Evolutionary conservation across 495 filamentous ascomycete species (phyloP).

Genomic region (Hyphodiscus hymeniophilus): DNA sequence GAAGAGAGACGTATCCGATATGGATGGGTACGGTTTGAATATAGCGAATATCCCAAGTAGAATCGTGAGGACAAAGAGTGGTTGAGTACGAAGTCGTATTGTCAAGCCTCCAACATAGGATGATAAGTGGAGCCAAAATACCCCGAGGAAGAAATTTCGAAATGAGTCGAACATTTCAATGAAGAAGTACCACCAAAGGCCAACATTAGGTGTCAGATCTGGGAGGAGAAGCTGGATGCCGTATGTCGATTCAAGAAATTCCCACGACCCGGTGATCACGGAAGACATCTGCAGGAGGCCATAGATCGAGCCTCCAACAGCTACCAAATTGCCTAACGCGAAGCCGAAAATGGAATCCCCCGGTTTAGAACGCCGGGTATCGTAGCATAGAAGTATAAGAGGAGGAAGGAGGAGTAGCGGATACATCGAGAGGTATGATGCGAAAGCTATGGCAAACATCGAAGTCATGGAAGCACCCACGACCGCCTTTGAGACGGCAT

Average conservation of each 20-base stretch:
- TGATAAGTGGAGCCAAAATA: conserved; percentile 93
- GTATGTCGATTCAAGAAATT: conserved; percentile 83
- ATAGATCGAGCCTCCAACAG: conserved; percentile 39
- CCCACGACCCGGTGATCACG: conserved; percentile 65
- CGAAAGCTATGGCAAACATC: conserved; percentile 80
- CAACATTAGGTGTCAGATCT: conserved; percentile 90
- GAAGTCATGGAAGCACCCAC: conserved; percentile 61
- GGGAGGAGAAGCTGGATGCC: conserved; percentile 85
- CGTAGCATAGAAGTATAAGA: conserved; percentile 73
- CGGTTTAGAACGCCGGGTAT: conserved; percentile 39
- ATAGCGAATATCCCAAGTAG: conserved; percentile 82
- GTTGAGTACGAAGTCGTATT: conserved; percentile 71
- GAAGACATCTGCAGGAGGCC: conserved; percentile 62
- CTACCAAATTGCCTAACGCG: conserved; percentile 37
- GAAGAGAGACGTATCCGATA: conserved; percentile 78
- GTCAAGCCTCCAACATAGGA: conserved; percentile 81
- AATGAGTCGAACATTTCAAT: conserved; percentile 99
- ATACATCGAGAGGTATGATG: conserved; percentile 87
- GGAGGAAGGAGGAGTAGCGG: conserved; percentile 81
- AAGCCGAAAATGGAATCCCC: conserved; percentile 34
- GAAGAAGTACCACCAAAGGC: conserved; percentile 99
- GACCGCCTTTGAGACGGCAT: conserved; percentile 77
- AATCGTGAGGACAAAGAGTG: conserved; percentile 73
- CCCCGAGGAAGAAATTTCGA: conserved; percentile 90
- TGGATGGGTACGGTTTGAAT: conserved; percentile 94